Conservation (phyloP, 805 yeast species). For the Yamadazyma philogaea region DNA sequence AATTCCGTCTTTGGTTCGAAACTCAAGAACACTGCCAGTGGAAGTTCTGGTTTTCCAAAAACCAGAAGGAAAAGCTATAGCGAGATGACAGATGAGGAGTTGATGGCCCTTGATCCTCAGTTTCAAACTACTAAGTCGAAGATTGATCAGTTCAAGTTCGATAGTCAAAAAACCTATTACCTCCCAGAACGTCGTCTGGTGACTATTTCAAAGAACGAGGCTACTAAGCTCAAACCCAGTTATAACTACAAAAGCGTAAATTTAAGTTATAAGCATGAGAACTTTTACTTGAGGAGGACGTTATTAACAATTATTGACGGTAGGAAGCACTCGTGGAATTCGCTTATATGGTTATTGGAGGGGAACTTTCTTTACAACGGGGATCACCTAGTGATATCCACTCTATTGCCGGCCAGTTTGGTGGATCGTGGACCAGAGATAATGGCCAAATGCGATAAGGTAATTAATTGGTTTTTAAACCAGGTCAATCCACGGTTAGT, state of each 20-base stretch:
- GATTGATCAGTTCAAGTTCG: conserved; percentile 45
- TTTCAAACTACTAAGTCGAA: conserved; percentile 37
- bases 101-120: conserved; percentile 54
- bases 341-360: conserved; percentile 34
- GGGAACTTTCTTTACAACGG: conserved; percentile 32
- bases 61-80: conserved; percentile 42
- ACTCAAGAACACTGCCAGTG: conserved; percentile 3
- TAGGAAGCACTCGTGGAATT: conserved; percentile 43
- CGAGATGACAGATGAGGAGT: conserved; percentile 53
- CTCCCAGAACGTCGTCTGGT: conserved; percentile 16
- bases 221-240: conserved; percentile 24
- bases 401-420: conserved; percentile 25
- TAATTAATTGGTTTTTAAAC: conserved; percentile 22
- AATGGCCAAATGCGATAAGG: conserved; percentile 22
- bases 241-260: conserved; percentile 37
- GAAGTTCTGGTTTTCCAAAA: neutral
- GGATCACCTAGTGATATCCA: conserved; percentile 37
- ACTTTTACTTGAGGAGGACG: conserved; percentile 25
- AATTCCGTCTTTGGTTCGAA: conserved; percentile 4
- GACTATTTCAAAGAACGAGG: conserved; percentile 6
- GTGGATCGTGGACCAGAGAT: conserved; percentile 1
- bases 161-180: conserved; percentile 33
- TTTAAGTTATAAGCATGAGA: conserved; percentile 44
- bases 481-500: conserved; percentile 18
- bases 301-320: conserved; percentile 38